Evolutionary conservation across 78 protist species (phyloP).

Genomic region (Neovahlkampfia damariscottae): DNA sequence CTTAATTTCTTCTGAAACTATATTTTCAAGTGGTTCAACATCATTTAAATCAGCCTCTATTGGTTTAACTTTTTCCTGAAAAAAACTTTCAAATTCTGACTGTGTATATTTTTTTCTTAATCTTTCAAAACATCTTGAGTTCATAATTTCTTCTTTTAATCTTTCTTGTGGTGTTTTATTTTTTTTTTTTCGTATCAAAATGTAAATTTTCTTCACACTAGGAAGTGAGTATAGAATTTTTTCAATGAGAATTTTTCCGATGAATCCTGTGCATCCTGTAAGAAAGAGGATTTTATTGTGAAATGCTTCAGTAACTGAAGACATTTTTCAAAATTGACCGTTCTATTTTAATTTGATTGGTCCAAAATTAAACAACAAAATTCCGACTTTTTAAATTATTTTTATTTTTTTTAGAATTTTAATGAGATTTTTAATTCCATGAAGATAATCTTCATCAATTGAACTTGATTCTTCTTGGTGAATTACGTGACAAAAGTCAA

Average conservation of each 20-base stretch:
- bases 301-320: not conserved
- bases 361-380: no score
- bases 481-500: no score
- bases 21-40: not conserved
- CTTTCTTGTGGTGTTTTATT: constrained; percentile 19
- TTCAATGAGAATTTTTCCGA: constrained; percentile 63
- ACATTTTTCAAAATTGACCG: no score
- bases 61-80: constrained; percentile 32
- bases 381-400: no score
- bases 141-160: constrained; percentile 38
- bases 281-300: constrained; percentile 34
- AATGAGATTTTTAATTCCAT: no score
- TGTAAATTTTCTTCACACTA: not conserved
- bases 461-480: no score
- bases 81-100: constrained; percentile 10
- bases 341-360: no score
- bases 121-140: constrained; percentile 26
- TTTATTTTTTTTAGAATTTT: no score
- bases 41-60: constrained; percentile 41
- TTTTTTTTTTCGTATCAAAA: constrained; percentile 24
- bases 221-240: constrained; percentile 51
- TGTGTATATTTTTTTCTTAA: constrained; percentile 12
- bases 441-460: no score
- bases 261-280: constrained; percentile 74
- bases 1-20: not conserved